Conservation (phyloP, 352 stramenopile species). For the Globisporangium spinosum region DNA sequence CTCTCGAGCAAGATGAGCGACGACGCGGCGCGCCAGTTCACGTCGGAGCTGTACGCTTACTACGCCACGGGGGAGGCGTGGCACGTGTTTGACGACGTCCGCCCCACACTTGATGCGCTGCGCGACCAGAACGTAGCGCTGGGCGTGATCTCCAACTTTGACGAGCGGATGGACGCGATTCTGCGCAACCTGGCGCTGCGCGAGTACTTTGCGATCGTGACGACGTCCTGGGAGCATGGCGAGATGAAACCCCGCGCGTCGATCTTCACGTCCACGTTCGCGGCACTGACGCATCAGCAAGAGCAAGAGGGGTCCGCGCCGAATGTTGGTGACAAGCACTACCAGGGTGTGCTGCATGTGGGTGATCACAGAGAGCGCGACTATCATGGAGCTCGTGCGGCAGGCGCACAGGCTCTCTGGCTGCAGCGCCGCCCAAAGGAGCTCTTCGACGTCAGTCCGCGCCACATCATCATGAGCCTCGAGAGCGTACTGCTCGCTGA, state of each 20-base stretch:
- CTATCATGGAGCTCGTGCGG: constrained; percentile 38
- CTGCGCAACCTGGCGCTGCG: constrained; percentile 39
- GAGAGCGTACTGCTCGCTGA: constrained; percentile 16
- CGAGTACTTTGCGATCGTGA: constrained; percentile 49
- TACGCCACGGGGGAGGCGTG: constrained; percentile 51
- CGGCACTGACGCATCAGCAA: not conserved
- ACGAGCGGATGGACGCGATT: constrained; percentile 56
- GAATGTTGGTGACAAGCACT: not conserved
- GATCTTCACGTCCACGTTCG: constrained; percentile 64
- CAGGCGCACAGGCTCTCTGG: constrained; percentile 41
- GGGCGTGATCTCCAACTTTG: constrained; percentile 78
- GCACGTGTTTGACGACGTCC: constrained; percentile 56
- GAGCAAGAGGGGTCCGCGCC: not conserved
- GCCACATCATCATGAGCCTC: constrained; percentile 36
- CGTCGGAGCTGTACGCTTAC: constrained; percentile 45
- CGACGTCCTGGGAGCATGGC: constrained; percentile 51
- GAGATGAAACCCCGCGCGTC: constrained; percentile 45
- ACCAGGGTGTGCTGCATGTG: constrained; percentile 45
- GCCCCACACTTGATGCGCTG: constrained; percentile 38
- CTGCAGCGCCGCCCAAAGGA: constrained; percentile 25
- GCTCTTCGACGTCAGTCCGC: constrained; percentile 5
- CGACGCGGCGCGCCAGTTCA: constrained; percentile 28
- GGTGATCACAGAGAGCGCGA: constrained; percentile 58
- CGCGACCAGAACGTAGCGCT: constrained; percentile 23
- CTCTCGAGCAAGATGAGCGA: constrained; percentile 20